These are phyloP conservation scores for Gossypium gossypioides DNA, from an alignment of 441 rosid species.

Conservation along the genomic window DNA sequence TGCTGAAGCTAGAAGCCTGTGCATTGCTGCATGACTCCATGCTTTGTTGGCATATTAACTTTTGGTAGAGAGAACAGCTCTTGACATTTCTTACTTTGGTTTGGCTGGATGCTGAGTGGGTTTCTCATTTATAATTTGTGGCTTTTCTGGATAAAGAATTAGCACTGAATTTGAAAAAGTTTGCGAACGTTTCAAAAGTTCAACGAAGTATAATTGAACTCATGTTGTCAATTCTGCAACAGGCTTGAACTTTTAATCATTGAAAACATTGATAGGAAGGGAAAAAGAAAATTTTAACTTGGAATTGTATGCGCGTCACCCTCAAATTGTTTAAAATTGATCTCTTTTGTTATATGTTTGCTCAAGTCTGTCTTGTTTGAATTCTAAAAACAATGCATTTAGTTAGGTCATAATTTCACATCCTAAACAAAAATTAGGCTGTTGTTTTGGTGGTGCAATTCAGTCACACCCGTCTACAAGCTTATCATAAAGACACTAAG, in stretches of 20 bases:
- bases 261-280: neutral
- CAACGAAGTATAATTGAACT: neutral
- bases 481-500: neutral
- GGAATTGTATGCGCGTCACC: neutral
- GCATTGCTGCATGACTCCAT: neutral
- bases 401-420: neutral
- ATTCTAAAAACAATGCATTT: neutral
- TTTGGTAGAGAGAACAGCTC: neutral
- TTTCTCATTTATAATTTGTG: neutral
- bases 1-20: neutral
- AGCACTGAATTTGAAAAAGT: neutral
- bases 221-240: neutral
- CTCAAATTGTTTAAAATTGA: neutral
- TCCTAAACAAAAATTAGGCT: neutral
- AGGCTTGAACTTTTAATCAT: neutral
- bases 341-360: neutral
- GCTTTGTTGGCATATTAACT: neutral
- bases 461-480: neutral
- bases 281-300: neutral
- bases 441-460: neutral
- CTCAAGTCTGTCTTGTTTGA: neutral
- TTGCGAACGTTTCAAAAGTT: neutral
- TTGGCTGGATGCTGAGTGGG: neutral
- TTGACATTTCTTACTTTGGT: neutral
- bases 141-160: neutral